Percentiles rank a stretch among this genome's conserved stretches.
Evolutionary conservation across 1,139 yeast species (phyloP).

Genomic region (Yamadazyma taylorii): DNA sequence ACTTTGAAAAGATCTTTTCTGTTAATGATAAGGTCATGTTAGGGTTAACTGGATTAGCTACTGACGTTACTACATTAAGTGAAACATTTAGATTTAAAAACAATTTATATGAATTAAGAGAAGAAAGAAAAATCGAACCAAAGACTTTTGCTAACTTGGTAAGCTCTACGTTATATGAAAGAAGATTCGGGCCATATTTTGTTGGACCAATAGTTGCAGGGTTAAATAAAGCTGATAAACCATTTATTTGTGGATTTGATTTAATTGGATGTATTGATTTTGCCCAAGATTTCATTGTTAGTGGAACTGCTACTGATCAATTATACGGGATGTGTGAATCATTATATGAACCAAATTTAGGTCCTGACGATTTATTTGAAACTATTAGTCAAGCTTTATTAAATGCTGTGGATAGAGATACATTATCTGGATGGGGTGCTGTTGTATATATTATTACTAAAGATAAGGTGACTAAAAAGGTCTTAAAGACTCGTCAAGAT

Average conservation of each 20-base stretch:
- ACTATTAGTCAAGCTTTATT: constrained; percentile 91
- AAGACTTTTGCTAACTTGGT: constrained; percentile 91
- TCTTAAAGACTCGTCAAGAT: constrained; percentile 94
- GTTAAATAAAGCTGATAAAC: constrained; percentile 74
- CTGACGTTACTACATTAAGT: constrained; percentile 85
- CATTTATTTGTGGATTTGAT: constrained; percentile 95
- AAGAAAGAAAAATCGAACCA: constrained; percentile 91
- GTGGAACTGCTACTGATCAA: constrained; percentile 96
- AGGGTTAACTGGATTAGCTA: constrained; percentile 93
- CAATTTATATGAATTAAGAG: constrained; percentile 85
- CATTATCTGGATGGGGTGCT: constrained; percentile 98
- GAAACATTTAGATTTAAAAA: constrained; percentile 83
- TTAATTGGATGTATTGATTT: constrained; percentile 95
- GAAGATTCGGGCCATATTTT: constrained; percentile 95
- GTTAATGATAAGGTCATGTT: constrained; percentile 79
- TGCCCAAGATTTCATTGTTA: constrained; percentile 93
- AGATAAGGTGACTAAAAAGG: constrained; percentile 85
- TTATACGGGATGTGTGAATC: constrained; percentile 98
- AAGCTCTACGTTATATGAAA: constrained; percentile 84
- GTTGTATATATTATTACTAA: constrained; percentile 90
- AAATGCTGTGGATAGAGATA: constrained; percentile 97
- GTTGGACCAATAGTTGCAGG: constrained; percentile 98
- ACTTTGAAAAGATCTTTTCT: constrained; percentile 88
- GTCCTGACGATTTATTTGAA: constrained; percentile 94
- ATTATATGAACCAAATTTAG: constrained; percentile 90